These are phyloP conservation scores for Adansonia gregorii DNA, from an alignment of 441 rosid species.

Conservation along the genomic window DNA sequence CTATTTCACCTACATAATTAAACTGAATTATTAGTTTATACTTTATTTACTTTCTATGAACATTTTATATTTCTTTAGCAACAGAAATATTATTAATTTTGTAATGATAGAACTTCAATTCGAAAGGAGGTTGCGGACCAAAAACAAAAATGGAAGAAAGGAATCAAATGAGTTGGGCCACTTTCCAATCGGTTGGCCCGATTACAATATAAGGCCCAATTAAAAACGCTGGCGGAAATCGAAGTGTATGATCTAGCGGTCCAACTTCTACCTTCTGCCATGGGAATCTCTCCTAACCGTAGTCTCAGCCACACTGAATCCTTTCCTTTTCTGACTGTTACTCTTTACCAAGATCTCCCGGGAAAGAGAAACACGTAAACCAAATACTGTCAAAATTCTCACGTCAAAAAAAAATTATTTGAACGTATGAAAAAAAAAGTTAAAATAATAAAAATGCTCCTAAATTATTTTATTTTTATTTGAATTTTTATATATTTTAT, in stretches of 20 bases:
- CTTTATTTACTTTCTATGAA: not conserved
- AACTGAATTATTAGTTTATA: not conserved
- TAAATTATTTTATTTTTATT: too few relatives aligned
- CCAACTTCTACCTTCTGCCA: not conserved
- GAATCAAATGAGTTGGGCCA: slow-evolving; percentile 6
- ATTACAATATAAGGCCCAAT: not conserved
- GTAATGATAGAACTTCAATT: not conserved
- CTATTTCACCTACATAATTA: not conserved
- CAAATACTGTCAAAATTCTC: not conserved
- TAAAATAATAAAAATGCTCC: too few relatives aligned
- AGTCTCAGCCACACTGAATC: not conserved
- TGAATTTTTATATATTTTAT: too few relatives aligned
- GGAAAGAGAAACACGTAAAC: not conserved
- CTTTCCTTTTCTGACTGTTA: not conserved
- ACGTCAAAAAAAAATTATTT: not conserved
- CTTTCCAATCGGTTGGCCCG: not conserved
- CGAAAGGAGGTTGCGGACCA: not conserved
- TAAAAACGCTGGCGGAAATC: not conserved
- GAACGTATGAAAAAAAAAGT: too few relatives aligned
- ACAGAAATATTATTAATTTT: not conserved
- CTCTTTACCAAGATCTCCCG: slow-evolving; percentile 11
- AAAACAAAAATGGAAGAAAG: not conserved
- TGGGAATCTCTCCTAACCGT: not conserved
- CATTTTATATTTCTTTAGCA: not conserved
- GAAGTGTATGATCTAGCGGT: not conserved